Evolutionary conservation across 306 rosid species (phyloP).

Genomic region (Quercus robur): DNA sequence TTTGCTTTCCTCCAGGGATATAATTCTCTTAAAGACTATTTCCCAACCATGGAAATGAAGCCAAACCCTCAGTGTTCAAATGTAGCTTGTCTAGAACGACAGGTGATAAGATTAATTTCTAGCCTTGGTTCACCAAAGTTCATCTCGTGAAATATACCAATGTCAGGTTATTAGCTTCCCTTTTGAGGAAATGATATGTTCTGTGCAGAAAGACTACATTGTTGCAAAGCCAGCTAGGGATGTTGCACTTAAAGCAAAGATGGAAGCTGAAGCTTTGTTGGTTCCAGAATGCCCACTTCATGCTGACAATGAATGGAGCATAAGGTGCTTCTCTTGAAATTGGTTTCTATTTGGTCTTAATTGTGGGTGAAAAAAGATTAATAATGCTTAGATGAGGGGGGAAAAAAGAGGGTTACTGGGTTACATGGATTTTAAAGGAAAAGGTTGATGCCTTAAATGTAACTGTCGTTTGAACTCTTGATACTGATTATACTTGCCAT

Average conservation of each 20-base stretch:
- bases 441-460: not conserved
- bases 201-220: slow-evolving; percentile 65
- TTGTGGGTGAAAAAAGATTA: not conserved
- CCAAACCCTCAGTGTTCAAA: slow-evolving; percentile 99
- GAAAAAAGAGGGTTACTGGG: not conserved
- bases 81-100: slow-evolving; percentile 73
- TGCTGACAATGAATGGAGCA: slow-evolving; percentile 90
- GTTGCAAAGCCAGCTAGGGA: slow-evolving; percentile 79
- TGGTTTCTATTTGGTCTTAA: not conserved
- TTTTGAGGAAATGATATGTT: slow-evolving; percentile 9
- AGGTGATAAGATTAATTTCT: slow-evolving; percentile 44
- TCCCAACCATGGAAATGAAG: slow-evolving; percentile 99
- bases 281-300: slow-evolving; percentile 68
- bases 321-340: slow-evolving; percentile 57
- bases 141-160: slow-evolving; percentile 4
- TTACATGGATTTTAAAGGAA: not conserved
- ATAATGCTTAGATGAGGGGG: not conserved
- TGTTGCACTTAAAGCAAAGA: slow-evolving; percentile 83
- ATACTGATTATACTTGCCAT: not conserved
- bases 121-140: slow-evolving; percentile 9
- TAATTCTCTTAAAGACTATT: slow-evolving; percentile 91
- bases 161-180: not conserved
- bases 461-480: not conserved
- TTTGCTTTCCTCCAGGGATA: slow-evolving; percentile 68
- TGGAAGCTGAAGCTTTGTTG: slow-evolving; percentile 62